Percentiles rank a stretch among this genome's conserved stretches.
Conservation (phyloP, 2,329 filamentous ascomycete species). For the Colletotrichum higginsianum region DNA sequence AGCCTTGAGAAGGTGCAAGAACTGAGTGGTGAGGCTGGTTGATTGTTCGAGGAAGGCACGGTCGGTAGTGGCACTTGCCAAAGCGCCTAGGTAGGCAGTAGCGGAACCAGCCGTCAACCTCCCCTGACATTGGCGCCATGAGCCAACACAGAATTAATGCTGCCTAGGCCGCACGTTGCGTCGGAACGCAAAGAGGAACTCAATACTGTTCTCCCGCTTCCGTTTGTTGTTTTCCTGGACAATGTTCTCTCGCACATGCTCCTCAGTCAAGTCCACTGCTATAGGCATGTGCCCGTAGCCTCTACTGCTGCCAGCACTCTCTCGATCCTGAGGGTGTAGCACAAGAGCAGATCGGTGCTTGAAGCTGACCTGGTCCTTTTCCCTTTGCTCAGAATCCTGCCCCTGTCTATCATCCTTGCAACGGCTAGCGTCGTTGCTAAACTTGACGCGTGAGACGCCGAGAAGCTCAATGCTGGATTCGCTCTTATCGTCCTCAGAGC, state of each 20-base stretch:
- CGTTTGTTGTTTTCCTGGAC: slow-evolving; percentile 2
- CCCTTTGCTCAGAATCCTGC: not conserved
- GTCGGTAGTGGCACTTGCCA: slow-evolving; percentile 16
- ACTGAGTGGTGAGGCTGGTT: not conserved
- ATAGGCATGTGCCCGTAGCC: not conserved
- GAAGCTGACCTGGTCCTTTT: not conserved
- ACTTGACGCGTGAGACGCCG: not conserved
- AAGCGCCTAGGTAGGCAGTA: not conserved
- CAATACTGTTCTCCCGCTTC: slow-evolving; percentile 26
- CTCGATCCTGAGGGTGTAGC: not conserved
- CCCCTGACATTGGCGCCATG: not conserved
- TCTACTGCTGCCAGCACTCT: not conserved
- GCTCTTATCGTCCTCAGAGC: slow-evolving; percentile 3
- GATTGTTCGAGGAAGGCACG: slow-evolving; percentile 17
- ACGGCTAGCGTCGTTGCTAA: not conserved
- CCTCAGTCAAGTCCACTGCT: not conserved
- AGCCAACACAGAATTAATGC: not conserved
- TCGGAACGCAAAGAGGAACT: slow-evolving; percentile 28
- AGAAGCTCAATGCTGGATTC: slow-evolving; percentile 28
- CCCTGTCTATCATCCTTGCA: not conserved
- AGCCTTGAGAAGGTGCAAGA: not conserved
- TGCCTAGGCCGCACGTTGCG: slow-evolving; percentile 11
- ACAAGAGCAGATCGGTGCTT: not conserved
- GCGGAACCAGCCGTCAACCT: slow-evolving; percentile 17
- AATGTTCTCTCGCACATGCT: not conserved